phyloP scores from a whole-genome alignment of 2,329 filamentous ascomycete species.

The Chrysoporthe deuterocubensis region DNA sequence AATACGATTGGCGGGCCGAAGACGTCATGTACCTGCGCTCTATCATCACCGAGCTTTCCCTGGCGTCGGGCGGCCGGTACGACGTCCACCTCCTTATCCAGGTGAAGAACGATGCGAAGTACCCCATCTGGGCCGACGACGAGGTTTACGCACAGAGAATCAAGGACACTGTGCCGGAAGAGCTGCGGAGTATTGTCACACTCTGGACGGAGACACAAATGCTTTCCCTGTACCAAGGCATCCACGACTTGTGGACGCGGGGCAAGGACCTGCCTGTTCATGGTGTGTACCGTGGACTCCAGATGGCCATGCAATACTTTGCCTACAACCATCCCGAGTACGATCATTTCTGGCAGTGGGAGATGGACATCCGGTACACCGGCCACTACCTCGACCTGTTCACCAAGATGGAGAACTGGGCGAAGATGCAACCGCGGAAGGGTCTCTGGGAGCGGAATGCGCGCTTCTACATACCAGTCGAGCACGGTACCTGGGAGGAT shows the following conservation, averaged over 20 bases:
- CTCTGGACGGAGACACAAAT: constrained; percentile 96
- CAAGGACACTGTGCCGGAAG: constrained; percentile 72
- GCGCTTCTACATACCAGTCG: constrained; percentile 76
- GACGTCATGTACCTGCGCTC: constrained; percentile 82
- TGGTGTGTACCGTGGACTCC: constrained; percentile 88
- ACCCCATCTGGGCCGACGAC: constrained; percentile 79
- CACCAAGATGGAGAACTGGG: constrained; percentile 70
- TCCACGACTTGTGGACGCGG: constrained; percentile 74
- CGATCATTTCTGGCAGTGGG: constrained; percentile 93
- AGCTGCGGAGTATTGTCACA: constrained; percentile 87
- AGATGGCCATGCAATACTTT: constrained; percentile 95
- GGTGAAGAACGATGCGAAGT: constrained; percentile 73
- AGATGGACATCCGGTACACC: constrained; percentile 90
- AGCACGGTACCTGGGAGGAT: constrained; percentile 80
- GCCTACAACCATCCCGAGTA: constrained; percentile 87
- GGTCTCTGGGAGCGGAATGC: constrained; percentile 81
- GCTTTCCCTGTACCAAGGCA: constrained; percentile 84
- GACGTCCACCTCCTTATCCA: constrained; percentile 86
- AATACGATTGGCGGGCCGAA: constrained; percentile 77
- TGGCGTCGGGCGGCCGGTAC: constrained; percentile 84
- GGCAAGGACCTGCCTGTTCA: constrained; percentile 77
- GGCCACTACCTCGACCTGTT: constrained; percentile 83
- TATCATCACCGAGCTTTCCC: constrained; percentile 78
- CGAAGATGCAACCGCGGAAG: constrained; percentile 74
- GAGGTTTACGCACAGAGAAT: constrained; percentile 70